Evolutionary conservation across 345 rosid genomes (phyloP).

Genomic region (Rubroshorea leprosula): DNA sequence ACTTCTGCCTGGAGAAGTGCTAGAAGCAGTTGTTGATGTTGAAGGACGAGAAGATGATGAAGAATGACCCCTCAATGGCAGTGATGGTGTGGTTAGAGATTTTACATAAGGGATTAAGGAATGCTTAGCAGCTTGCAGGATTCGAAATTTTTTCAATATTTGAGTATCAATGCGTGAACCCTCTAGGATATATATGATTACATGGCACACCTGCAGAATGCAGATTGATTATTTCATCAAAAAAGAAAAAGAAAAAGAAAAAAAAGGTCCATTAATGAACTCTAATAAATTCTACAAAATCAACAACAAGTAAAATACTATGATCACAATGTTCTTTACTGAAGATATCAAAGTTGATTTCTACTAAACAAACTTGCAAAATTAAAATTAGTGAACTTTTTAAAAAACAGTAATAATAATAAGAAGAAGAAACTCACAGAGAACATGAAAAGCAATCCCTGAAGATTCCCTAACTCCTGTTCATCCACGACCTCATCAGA

Average conservation of each 20-base stretch:
- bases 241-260: no score
- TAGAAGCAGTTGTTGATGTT: slow-evolving; percentile 18
- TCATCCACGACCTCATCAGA: slow-evolving; percentile 50
- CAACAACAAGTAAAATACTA: neutral
- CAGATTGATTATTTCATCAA: slow-evolving; percentile 26
- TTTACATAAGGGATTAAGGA: slow-evolving; percentile 50
- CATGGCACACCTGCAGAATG: slow-evolving; percentile 88
- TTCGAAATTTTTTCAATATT: slow-evolving; percentile 60
- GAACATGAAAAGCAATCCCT: slow-evolving; percentile 83
- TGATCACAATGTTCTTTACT: neutral
- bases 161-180: slow-evolving; percentile 61
- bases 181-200: slow-evolving; percentile 55
- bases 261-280: neutral
- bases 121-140: slow-evolving; percentile 75
- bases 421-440: slow-evolving; percentile 48
- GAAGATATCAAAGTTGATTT: neutral
- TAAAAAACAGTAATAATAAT: neutral
- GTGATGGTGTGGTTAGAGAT: slow-evolving; percentile 38
- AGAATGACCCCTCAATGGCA: slow-evolving; percentile 48
- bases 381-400: neutral
- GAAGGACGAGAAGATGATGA: slow-evolving; percentile 34
- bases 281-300: neutral
- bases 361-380: neutral
- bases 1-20: slow-evolving; percentile 47
- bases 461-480: slow-evolving; percentile 70